Conservation (phyloP, 805 yeast species). For the Candida tibetensis region DNA sequence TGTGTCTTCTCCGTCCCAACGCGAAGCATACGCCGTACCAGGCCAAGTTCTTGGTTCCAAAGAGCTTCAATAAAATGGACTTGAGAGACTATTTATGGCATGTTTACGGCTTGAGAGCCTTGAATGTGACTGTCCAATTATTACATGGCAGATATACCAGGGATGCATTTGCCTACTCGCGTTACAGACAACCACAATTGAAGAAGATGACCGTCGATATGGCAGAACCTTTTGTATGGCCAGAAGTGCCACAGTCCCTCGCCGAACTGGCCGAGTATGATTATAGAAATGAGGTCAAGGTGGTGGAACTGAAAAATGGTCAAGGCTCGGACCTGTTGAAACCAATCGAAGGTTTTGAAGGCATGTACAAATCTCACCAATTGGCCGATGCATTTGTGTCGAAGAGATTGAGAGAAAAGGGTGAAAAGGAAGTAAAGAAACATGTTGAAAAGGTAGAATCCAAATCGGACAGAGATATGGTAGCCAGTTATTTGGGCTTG, state of each 20-base stretch:
- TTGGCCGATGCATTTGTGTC: conserved; percentile 42
- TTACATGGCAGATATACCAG: conserved; percentile 68
- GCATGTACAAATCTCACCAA: conserved; percentile 50
- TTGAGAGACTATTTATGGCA: conserved; percentile 90
- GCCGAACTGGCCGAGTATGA: conserved; percentile 35
- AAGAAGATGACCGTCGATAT: conserved; percentile 97
- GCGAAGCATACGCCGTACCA: conserved; percentile 98
- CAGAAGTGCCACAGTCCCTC: conserved; percentile 48
- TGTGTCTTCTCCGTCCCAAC: conserved; percentile 79
- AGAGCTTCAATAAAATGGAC: conserved; percentile 89
- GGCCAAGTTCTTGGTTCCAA: conserved; percentile 93
- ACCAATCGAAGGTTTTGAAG: conserved; percentile 73
- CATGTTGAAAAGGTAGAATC: conserved; percentile 21
- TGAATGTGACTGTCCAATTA: conserved; percentile 83
- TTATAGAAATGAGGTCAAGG: conserved; percentile 48
- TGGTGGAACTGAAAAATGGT: conserved; percentile 48
- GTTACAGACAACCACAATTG: conserved; percentile 74
- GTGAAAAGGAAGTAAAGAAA: conserved; percentile 18
- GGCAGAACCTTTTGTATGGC: conserved; percentile 97
- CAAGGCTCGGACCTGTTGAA: conserved; percentile 66
- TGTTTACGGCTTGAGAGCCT: conserved; percentile 84
- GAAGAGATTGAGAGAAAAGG: conserved; percentile 21
- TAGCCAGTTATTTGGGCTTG: conserved; percentile 29
- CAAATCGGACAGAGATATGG: conserved; percentile 28
- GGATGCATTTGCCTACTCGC: conserved; percentile 52